Evolutionary conservation across 1,284 basidiomycete species (phyloP).

Genomic region (Pseudozyma flocculosa): DNA sequence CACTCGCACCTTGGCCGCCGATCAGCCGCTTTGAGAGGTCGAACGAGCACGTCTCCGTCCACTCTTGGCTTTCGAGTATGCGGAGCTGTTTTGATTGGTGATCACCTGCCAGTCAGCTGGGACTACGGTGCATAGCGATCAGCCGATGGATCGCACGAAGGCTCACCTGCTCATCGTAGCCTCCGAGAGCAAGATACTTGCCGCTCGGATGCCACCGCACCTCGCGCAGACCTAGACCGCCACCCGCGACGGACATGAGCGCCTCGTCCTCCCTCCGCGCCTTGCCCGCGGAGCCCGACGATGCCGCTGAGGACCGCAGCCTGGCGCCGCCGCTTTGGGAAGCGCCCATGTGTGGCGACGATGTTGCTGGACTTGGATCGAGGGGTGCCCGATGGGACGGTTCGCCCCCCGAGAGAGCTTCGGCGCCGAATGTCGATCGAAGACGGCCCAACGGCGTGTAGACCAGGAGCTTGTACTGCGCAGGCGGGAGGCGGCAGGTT

Average conservation of each 20-base stretch:
- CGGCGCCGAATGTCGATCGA: constrained; percentile 67
- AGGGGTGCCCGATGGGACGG: constrained; percentile 17
- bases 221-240: constrained; percentile 52
- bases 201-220: constrained; percentile 55
- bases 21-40: constrained; percentile 19
- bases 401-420: constrained; percentile 19
- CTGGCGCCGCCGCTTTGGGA: background rate
- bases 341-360: background rate
- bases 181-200: constrained; percentile 55
- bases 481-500: too few relatives aligned
- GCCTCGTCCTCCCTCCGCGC: constrained; percentile 3
- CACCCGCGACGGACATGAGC: constrained; percentile 20
- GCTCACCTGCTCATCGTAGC: constrained; percentile 54
- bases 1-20: constrained; percentile 5
- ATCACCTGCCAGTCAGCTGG: too few relatives aligned
- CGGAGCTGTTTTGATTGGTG: too few relatives aligned
- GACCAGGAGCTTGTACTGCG: constrained; percentile 76
- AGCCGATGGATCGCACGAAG: too few relatives aligned
- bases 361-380: constrained; percentile 3
- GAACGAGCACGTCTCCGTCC: constrained; percentile 16
- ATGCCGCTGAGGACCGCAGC: background rate
- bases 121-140: too few relatives aligned
- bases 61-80: constrained; percentile 25
- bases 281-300: constrained; percentile 1
- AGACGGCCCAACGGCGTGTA: constrained; percentile 71